Evolutionary conservation across 352 stramenopile genomes (phyloP), one percentile per base, ranked within the genome.

Genomic region (Pythium phragmiticola): DNA sequence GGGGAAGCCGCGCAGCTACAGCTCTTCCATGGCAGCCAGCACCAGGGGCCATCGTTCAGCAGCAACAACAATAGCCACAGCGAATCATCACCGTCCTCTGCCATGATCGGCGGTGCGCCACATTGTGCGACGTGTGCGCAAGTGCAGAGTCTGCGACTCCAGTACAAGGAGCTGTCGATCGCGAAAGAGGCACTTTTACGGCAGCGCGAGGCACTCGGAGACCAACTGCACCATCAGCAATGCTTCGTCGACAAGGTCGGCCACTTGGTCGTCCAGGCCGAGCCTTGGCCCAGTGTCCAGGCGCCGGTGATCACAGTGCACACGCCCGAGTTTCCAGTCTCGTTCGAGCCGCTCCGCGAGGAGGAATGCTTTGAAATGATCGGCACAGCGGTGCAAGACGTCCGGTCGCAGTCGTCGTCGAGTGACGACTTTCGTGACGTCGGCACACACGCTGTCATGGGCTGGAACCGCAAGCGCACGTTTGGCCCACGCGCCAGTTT

Each of bases 381-480:
- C 14, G 52, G 60, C 26, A n/a, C 2, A 0, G 42, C 63, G 19
- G 56, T 72, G 21, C 46, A 16, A 4, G 51, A 70, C 5, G 62
- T 74, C 13, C 54, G 53, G 17, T 78, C 72, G 13, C 72, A 68
- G 47, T 49, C 69, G 43, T 45, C 43, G 12, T 49, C 21, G 1
- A 5, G 34, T 39, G 34, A 37, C 0, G 63, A 28, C 14, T 76
- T 79, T 49, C 46, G 37, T 3, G 59, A 67, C 17, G 49, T 72
- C 7, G 72, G 66, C 0, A 42, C 48, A 5, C 48, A 23, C 0
- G 36, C 60, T 0, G 57, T 79, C 48, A 69, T 79, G 56, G 72
- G 69, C 56, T 79, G 72, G 72, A 73, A 65, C 34, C 72, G 72
- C 52, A 75, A 70, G 53, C 69, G 71, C 42, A 75, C 68, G 42